Evolutionary conservation across 2,329 filamentous ascomycete genomes (phyloP).

Genomic region (Ophiostoma triangulosporum): DNA sequence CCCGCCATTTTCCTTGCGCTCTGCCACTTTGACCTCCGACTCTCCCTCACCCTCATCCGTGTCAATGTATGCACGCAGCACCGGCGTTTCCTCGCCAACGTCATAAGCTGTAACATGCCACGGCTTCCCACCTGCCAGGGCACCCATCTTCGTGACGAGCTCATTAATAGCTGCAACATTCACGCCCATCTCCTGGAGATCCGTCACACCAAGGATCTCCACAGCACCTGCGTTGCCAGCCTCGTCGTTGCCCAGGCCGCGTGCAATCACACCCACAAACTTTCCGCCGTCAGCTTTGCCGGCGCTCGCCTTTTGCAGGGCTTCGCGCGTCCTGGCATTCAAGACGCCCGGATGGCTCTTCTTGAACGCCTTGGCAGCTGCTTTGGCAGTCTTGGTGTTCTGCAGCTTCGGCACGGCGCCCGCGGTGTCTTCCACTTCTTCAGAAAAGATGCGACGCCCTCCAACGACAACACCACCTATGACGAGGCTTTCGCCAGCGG

Average conservation of each 20-base stretch:
- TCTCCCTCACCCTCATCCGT: neutral
- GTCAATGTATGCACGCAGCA: neutral
- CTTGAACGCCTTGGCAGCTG: neutral
- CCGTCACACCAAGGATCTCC: conserved; percentile 47
- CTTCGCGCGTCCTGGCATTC: conserved; percentile 12
- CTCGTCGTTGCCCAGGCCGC: conserved; percentile 35
- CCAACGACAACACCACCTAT: conserved; percentile 43
- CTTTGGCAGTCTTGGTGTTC: neutral
- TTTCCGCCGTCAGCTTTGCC: neutral
- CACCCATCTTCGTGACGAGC: neutral
- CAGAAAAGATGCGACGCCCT: conserved; percentile 23
- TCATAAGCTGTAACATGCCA: neutral
- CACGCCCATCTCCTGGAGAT: conserved; percentile 56
- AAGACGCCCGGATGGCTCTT: neutral
- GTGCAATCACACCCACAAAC: conserved; percentile 30
- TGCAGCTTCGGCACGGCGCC: neutral
- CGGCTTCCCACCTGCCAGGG: neutral
- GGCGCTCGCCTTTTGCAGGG: neutral
- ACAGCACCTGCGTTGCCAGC: conserved; percentile 37
- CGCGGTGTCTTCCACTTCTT: conserved; percentile 6
- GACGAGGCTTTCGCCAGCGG: conserved; percentile 19
- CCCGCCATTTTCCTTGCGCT: neutral
- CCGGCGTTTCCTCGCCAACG: neutral
- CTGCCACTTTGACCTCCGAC: neutral
- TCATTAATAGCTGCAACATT: conserved; percentile 54